Base-by-base conservation (phyloP, 2,329 filamentous ascomycete species). In the Colletotrichum sp. region DNA sequence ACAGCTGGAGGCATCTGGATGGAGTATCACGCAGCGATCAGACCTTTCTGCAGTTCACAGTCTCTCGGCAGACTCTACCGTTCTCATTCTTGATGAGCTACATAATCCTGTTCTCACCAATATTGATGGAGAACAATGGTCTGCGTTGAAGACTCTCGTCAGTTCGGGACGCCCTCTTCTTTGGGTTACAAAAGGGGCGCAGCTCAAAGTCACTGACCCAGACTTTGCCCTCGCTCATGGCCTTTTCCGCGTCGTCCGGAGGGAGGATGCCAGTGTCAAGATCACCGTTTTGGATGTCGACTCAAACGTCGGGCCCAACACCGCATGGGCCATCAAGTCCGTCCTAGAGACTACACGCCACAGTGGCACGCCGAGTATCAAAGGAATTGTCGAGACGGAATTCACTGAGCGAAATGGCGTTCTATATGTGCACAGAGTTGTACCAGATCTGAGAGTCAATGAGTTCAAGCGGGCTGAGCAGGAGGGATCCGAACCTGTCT, bases 171-270 rank as follows among this genome's bases (percentile, higher is more conserved):
- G 67, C 13, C 75, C 69, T 12, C 24, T 82, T 6, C 75, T 81
- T 30, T 83, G 81, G 80, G 79, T 83, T 0, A 82, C 80, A 5
- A 74, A 75, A 56, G 79, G 78, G 6, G 76, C 73, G 3, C 81
- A 81, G 67, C 55, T 38, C 9, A 43, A 21, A 13, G 80, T 80
- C 13, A 80, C 71, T 13, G 61, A 80, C 21, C 82, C 79, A 1
- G 73, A 78, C 21, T 73, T 38, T 9, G 81, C 79, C 2, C 65
- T 61, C 67, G 18, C 52, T 12, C 58, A 36, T 12, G 72, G 72
- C 8, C 26, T 71, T 18, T 24, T 43, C 12, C 72, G 72, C 26
- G 60, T 43, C 18, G 38, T 66, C 16, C 67, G 60, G 7, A 34
- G 26, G 3, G 72, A 75, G 26, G 66, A 75, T 13, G 21, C 58